These are phyloP conservation scores for Verbena officinalis DNA, from an alignment of 257 asterid species.

Conservation along the genomic window DNA sequence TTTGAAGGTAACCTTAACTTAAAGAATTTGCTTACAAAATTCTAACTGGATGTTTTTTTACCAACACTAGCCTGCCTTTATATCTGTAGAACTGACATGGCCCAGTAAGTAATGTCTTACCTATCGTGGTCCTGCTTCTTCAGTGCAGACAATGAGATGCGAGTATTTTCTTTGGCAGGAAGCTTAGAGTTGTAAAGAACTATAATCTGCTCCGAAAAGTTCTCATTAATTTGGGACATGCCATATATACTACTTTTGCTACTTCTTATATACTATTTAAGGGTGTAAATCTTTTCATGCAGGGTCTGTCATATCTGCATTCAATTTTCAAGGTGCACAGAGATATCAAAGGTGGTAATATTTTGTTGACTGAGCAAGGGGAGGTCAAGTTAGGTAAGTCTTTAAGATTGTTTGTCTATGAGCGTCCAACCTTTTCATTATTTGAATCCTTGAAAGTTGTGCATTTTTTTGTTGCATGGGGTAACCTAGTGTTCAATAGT, in stretches of 20 bases:
- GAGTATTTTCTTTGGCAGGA: neutral
- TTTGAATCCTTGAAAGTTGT: slow-evolving; percentile 6
- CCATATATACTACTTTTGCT: slow-evolving; percentile 26
- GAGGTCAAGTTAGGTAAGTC: slow-evolving; percentile 96
- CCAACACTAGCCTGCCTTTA: slow-evolving; percentile 3
- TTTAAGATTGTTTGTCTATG: slow-evolving; percentile 20
- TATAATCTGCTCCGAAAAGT: slow-evolving; percentile 3
- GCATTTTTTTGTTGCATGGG: slow-evolving; percentile 25
- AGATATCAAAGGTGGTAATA: slow-evolving; percentile 99
- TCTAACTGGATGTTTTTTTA: slow-evolving; percentile 10
- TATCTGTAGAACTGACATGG: neutral
- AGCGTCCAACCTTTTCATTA: slow-evolving; percentile 17
- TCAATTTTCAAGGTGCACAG: slow-evolving; percentile 98
- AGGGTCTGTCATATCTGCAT: slow-evolving; percentile 96
- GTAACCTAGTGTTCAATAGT: slow-evolving; percentile 19
- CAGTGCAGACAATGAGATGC: neutral
- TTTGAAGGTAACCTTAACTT: slow-evolving; percentile 65
- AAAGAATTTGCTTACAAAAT: slow-evolving; percentile 21
- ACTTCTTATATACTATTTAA: slow-evolving; percentile 25
- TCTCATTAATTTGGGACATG: slow-evolving; percentile 13
- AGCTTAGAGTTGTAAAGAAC: slow-evolving; percentile 3
- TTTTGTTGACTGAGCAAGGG: slow-evolving; percentile 93
- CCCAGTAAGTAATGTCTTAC: slow-evolving; percentile 9
- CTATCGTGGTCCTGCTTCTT: neutral
- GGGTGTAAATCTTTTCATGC: slow-evolving; percentile 37